Evolutionary conservation across 768 basidiomycete genomes (phyloP).

Genomic region (Hypholoma sublateritium): DNA sequence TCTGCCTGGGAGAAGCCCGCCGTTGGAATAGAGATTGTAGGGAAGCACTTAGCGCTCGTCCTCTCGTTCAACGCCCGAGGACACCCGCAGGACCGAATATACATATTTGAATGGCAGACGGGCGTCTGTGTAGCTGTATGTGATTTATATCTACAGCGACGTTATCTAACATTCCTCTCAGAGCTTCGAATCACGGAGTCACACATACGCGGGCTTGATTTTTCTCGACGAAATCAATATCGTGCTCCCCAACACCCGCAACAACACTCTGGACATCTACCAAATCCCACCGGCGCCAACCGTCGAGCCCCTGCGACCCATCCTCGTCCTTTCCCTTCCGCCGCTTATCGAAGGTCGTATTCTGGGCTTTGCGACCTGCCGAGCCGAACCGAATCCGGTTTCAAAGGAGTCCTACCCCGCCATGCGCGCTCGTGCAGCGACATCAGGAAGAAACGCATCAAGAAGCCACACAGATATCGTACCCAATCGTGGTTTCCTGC

Average conservation of each 20-base stretch:
- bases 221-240: constrained; percentile 34
- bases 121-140: constrained; percentile 35
- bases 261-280: constrained; percentile 35
- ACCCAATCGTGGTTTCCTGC: constrained; percentile 1
- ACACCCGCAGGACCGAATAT: constrained; percentile 29
- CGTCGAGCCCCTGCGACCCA: constrained; percentile 15
- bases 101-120: constrained; percentile 44
- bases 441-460: background rate
- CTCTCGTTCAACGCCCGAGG: constrained; percentile 23
- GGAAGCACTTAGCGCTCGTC: constrained; percentile 23
- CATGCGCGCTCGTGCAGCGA: constrained; percentile 15
- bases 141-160: background rate
- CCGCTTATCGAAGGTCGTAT: constrained; percentile 20
- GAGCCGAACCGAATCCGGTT: constrained; percentile 42
- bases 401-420: background rate
- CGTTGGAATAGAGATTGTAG: constrained; percentile 9
- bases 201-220: constrained; percentile 29
- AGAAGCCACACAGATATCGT: background rate
- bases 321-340: constrained; percentile 29
- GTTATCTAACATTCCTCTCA: constrained; percentile 2
- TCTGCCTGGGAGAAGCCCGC: background rate
- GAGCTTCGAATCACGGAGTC: constrained; percentile 19
- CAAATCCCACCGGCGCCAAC: constrained; percentile 24
- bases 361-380: constrained; percentile 30
- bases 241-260: constrained; percentile 31